phyloP scores from a whole-genome alignment of 2,329 filamentous ascomycete species.

The Metarhizium album region DNA sequence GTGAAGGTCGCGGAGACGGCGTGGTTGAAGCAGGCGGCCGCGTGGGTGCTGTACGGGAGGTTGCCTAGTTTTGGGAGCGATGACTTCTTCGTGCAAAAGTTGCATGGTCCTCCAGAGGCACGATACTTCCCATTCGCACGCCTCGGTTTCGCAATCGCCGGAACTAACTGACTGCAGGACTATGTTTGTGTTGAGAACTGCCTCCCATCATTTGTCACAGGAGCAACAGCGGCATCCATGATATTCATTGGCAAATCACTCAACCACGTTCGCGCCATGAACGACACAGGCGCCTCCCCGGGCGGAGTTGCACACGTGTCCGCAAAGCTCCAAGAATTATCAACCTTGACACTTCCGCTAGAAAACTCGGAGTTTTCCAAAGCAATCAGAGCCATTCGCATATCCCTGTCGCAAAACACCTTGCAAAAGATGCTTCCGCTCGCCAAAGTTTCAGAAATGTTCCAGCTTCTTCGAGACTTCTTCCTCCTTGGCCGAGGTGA shows the following conservation, averaged over 20 bases:
- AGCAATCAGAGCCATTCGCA: conserved; percentile 64
- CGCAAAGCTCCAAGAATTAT: conserved; percentile 58
- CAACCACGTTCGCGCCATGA: conserved; percentile 62
- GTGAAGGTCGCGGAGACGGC: conserved; percentile 73
- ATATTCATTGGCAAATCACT: conserved; percentile 85
- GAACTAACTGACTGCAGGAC: conserved; percentile 25
- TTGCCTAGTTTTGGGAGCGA: conserved; percentile 63
- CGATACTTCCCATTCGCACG: conserved; percentile 6
- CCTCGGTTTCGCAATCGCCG: neutral
- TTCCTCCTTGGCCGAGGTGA: conserved; percentile 82
- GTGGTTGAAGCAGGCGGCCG: conserved; percentile 83
- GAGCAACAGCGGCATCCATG: conserved; percentile 67
- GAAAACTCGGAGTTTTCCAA: conserved; percentile 58
- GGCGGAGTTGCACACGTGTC: conserved; percentile 51
- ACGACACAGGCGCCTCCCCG: conserved; percentile 31
- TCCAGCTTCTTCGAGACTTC: conserved; percentile 73
- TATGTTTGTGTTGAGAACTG: conserved; percentile 50
- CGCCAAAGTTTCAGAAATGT: conserved; percentile 61
- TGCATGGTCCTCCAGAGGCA: conserved; percentile 31
- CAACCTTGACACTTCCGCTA: conserved; percentile 62
- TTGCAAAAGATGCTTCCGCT: conserved; percentile 74
- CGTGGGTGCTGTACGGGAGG: conserved; percentile 84
- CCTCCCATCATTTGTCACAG: conserved; percentile 69
- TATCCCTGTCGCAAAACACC: conserved; percentile 73
- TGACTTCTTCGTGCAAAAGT: conserved; percentile 75